Conservation (phyloP, 225 moss, liverwort and hornwort genomes). For the Climacium dendroides region DNA sequence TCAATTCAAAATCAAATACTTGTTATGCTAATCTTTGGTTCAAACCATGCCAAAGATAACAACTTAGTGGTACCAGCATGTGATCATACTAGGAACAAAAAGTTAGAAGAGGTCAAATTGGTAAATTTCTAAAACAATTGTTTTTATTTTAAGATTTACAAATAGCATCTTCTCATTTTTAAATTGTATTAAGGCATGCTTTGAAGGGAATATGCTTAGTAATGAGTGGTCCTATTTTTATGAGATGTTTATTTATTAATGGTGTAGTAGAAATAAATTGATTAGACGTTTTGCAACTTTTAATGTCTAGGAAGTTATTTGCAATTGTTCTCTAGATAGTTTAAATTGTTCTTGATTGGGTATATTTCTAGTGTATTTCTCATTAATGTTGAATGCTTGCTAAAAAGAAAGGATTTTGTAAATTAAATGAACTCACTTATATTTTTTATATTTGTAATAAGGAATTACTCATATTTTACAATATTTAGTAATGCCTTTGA, state of each 20-base stretch:
- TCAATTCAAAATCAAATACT: too few species aligned
- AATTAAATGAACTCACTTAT: background rate
- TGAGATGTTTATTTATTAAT: background rate
- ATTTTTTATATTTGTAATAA: fast-evolving
- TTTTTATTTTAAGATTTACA: background rate
- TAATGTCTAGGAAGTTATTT: background rate
- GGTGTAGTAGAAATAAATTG: fast-evolving
- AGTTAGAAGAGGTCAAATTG: background rate
- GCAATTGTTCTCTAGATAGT: too few species aligned
- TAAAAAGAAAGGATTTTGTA: background rate
- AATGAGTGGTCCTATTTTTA: fast-evolving
- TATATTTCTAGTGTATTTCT: background rate
- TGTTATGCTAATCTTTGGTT: background rate
- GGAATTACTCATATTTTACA: background rate
- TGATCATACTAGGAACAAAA: background rate
- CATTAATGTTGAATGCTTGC: background rate
- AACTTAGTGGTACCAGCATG: fast-evolving
- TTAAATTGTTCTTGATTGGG: background rate
- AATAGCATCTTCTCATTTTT: background rate
- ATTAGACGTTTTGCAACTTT: background rate
- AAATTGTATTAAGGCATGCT: too few species aligned
- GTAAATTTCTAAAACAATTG: background rate
- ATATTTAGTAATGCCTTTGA: background rate
- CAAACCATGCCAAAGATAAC: fast-evolving
- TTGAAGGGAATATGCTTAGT: fast-evolving